Evolutionary conservation across 257 asterid genomes (phyloP).

Genomic region (Leonotis leonurus): DNA sequence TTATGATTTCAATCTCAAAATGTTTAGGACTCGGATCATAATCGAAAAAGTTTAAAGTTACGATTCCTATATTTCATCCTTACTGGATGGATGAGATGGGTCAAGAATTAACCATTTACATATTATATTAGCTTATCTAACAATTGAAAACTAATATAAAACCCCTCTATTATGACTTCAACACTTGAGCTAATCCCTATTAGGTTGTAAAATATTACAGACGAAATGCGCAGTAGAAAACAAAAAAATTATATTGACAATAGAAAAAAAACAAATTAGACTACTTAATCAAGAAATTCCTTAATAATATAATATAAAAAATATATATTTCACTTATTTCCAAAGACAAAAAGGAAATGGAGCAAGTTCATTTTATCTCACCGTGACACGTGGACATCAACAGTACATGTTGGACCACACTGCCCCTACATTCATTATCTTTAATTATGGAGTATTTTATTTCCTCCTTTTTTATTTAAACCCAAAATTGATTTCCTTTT

Average conservation of each 20-base stretch:
- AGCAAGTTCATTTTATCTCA: too few species aligned
- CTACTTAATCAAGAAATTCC: conserved; percentile 21
- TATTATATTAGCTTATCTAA: too few species aligned
- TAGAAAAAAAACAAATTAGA: conserved; percentile 15
- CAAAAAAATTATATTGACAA: conserved; percentile 9
- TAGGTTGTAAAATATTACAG: neutral
- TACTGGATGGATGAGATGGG: too few species aligned
- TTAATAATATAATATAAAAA: neutral
- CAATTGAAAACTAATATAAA: too few species aligned
- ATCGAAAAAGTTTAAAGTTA: too few species aligned
- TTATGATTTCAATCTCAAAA: too few species aligned
- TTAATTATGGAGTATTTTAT: conserved; percentile 12
- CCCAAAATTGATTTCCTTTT: neutral
- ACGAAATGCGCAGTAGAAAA: neutral
- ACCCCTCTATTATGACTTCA: too few species aligned
- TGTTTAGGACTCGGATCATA: too few species aligned
- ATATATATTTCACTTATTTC: neutral
- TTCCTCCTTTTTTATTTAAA: neutral
- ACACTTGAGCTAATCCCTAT: neutral
- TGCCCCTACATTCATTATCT: conserved; percentile 24
- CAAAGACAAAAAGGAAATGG: too few species aligned
- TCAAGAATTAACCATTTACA: too few species aligned
- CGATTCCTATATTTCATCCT: too few species aligned
- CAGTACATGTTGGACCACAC: conserved; percentile 30
- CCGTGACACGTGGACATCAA: conserved; percentile 29